Conservation (phyloP, 2,329 filamentous ascomycete genomes). For the Penicillium sp. region DNA sequence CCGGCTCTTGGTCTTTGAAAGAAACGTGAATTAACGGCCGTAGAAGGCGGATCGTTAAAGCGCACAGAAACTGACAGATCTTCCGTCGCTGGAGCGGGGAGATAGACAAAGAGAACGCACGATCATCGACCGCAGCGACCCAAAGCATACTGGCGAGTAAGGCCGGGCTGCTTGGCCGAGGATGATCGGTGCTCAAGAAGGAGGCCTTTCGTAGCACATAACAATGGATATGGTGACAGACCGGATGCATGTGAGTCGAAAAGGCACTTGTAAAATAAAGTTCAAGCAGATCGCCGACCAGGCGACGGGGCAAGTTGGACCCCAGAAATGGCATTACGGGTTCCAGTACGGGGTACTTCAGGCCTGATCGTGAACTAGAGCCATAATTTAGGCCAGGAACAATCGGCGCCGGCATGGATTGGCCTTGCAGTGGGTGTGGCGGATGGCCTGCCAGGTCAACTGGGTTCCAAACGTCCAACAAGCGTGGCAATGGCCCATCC, state of each 20-base stretch:
- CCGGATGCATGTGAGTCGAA: conserved; percentile 81
- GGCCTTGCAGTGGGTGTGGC: conserved; percentile 18
- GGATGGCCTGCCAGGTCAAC: conserved; percentile 36
- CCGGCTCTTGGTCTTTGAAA: conserved; percentile 50
- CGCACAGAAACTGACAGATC: conserved; percentile 83
- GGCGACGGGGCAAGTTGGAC: conserved; percentile 70
- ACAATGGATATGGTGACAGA: conserved; percentile 85
- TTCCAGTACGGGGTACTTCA: conserved; percentile 82
- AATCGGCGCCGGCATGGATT: conserved; percentile 55
- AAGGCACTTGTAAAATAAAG: conserved; percentile 90
- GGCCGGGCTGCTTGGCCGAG: conserved; percentile 78
- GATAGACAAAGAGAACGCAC: conserved; percentile 81
- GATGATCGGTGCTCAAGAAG: conserved; percentile 77
- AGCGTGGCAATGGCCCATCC: conserved; percentile 29
- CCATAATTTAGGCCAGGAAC: conserved; percentile 56
- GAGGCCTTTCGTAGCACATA: conserved; percentile 87
- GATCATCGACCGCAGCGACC: conserved; percentile 91
- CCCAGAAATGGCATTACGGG: conserved; percentile 79
- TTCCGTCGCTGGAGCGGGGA: conserved; percentile 77
- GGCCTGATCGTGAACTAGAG: conserved; percentile 34
- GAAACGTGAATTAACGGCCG: conserved; percentile 81
- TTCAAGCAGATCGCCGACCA: conserved; percentile 87
- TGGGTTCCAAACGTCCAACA: conserved; percentile 35
- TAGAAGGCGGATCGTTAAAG: conserved; percentile 79
- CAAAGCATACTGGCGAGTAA: conserved; percentile 93